Conservation (phyloP, 257 asterid genomes). For the Nicotiana undulata region DNA sequence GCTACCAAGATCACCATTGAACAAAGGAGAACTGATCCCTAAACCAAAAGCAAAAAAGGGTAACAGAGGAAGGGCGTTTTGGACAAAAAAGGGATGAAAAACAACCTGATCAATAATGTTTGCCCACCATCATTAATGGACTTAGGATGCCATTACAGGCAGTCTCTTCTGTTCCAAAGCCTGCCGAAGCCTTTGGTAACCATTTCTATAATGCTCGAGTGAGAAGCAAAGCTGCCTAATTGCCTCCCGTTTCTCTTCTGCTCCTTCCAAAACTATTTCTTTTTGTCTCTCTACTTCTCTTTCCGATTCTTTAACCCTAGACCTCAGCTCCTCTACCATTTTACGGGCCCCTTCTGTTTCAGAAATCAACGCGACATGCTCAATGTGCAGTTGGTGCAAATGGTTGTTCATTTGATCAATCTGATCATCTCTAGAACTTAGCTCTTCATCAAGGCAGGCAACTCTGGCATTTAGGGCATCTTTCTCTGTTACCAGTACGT, state of each 20-base stretch:
- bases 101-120: background rate
- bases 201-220: slow-evolving; percentile 66
- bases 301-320: slow-evolving; percentile 51
- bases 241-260: slow-evolving; percentile 83
- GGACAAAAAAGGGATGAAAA: background rate
- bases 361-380: slow-evolving; percentile 40
- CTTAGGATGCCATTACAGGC: slow-evolving; percentile 48
- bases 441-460: slow-evolving; percentile 21
- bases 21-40: background rate
- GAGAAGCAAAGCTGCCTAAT: slow-evolving; percentile 85
- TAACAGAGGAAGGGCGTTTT: background rate
- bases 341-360: slow-evolving; percentile 34
- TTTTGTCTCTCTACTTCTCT: slow-evolving; percentile 38
- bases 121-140: background rate
- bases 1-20: background rate
- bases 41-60: background rate
- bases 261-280: slow-evolving; percentile 54
- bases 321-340: slow-evolving; percentile 27
- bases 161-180: slow-evolving; percentile 38
- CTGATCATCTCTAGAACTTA: slow-evolving; percentile 36
- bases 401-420: slow-evolving; percentile 41
- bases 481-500: slow-evolving; percentile 23
- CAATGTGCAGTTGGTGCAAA: slow-evolving; percentile 50
- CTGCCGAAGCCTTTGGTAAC: slow-evolving; percentile 54
- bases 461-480: slow-evolving; percentile 32